These are phyloP conservation scores for Fistulifera solaris DNA, from an alignment of 108 stramenopile species.

Conservation along the genomic window DNA sequence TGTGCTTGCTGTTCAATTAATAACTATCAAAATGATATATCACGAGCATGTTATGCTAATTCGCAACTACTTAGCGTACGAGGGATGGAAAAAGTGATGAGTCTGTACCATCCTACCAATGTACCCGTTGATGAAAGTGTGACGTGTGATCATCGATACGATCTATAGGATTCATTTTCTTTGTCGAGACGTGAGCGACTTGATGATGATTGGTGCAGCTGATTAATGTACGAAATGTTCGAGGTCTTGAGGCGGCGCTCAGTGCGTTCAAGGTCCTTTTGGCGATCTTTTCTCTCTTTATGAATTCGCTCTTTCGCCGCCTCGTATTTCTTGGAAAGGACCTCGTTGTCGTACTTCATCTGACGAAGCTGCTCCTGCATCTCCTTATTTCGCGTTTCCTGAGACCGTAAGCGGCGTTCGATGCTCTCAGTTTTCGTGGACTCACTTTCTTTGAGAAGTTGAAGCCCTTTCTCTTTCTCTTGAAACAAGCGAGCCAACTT, in stretches of 20 bases:
- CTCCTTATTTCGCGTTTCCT: slow-evolving; percentile 14
- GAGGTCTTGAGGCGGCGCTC: slow-evolving; percentile 18
- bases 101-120: no score
- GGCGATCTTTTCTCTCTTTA: slow-evolving; percentile 16
- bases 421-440: slow-evolving; percentile 4
- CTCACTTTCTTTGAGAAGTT: slow-evolving; percentile 2
- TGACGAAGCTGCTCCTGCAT: slow-evolving; percentile 4
- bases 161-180: slow-evolving; percentile 6
- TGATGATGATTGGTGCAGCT: slow-evolving; percentile 26
- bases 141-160: not conserved
- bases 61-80: no score
- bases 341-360: slow-evolving; percentile 22
- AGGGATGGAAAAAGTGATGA: no score
- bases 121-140: no score
- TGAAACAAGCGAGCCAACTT: slow-evolving; percentile 19
- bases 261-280: slow-evolving; percentile 12
- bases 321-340: slow-evolving; percentile 21
- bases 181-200: slow-evolving; percentile 5
- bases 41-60: not conserved
- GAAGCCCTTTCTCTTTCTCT: slow-evolving; percentile 14
- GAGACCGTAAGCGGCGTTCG: slow-evolving; percentile 10
- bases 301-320: slow-evolving; percentile 23
- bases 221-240: slow-evolving; percentile 54
- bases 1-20: not conserved
- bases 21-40: not conserved